A percentile compares a stretch with the other conserved stretches of the same genome.
Evolutionary conservation across 495 filamentous ascomycete genomes (phyloP).

Genomic region (Neurospora sp.): DNA sequence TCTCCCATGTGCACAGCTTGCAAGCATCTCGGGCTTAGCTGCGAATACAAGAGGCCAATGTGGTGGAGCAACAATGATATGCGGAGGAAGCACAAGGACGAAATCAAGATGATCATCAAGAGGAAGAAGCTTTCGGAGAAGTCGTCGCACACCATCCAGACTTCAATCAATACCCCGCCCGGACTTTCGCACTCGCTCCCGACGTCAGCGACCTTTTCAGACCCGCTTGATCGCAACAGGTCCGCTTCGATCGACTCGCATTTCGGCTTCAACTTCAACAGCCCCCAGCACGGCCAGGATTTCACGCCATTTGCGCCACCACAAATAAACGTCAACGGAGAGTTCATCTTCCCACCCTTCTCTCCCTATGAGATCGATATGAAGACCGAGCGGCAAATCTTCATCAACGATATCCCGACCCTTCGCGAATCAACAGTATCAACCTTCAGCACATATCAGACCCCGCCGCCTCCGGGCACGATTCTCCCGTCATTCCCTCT

Average conservation of each 20-base stretch:
- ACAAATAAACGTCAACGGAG: slow-evolving; percentile 26
- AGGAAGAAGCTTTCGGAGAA: slow-evolving; percentile 90
- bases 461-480: slow-evolving; percentile 56
- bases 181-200: slow-evolving; percentile 73
- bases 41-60: slow-evolving; percentile 91
- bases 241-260: slow-evolving; percentile 73
- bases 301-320: slow-evolving; percentile 52
- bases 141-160: slow-evolving; percentile 47
- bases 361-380: slow-evolving; percentile 90
- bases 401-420: slow-evolving; percentile 79
- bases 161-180: slow-evolving; percentile 54
- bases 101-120: slow-evolving; percentile 95
- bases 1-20: slow-evolving; percentile 80
- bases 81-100: slow-evolving; percentile 78
- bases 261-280: slow-evolving; percentile 64
- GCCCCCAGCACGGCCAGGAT: slow-evolving; percentile 44
- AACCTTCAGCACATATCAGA: slow-evolving; percentile 75
- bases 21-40: slow-evolving; percentile 72
- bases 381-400: slow-evolving; percentile 90
- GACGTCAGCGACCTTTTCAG: slow-evolving; percentile 69
- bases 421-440: slow-evolving; percentile 74
- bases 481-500: slow-evolving; percentile 53
- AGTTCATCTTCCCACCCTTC: slow-evolving; percentile 44
- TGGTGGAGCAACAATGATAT: slow-evolving; percentile 95
- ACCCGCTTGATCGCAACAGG: slow-evolving; percentile 57